Base-by-base conservation (phyloP, 805 yeast genomes). In the Groenewaldozyma salmanticensis region DNA sequence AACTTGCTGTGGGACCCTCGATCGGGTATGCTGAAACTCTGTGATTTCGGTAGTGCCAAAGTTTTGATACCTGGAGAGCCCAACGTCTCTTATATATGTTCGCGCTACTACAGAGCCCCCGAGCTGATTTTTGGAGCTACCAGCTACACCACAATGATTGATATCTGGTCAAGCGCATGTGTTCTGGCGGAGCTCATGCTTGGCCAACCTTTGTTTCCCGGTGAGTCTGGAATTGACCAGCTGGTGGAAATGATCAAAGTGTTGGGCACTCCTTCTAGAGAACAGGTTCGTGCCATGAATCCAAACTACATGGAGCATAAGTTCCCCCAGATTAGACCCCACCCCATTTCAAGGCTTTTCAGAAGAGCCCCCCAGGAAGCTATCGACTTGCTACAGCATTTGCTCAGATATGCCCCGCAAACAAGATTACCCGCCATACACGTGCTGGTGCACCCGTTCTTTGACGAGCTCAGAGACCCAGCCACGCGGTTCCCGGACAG, bases 131-230 rank as follows among this genome's bases (percentile, higher is more conserved):
- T 92, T 67, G 98, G 97, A 16, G 95, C 97, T 11, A 82, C 95
- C 21, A 85, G 88, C 62, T 92, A 92, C 63, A 86, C 97, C 5
- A 87, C 96, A 22, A 88, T 90, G 61, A 92, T 92, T 50, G 98
- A 92, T 60, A 77, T 92, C 37, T 92, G 98, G 98, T 84, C 95
- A 11, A 46, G 50, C 32, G 96, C 95, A 17, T 92, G 98, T 67
- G 98, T 92, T 18, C 87, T 92, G 85, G 97, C 97, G 3, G 98
- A 92, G 65, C 68, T 92, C 54, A 76, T 88, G 48, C 71, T 92
- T 43, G 97, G 98, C 15, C 96, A 87, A 60, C 98, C 98, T 11
- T 68, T 92, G 50, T 92, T 92, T 66, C 98, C 98, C 9, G 98
- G 98, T 35, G 97, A 92, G 60, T 79, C 88, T 45, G 97, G 98